A percentile compares a stretch with the other conserved stretches of the same genome.
phyloP scores from a whole-genome alignment of 495 filamentous ascomycete genomes.

The Daldinia vernicosa region DNA sequence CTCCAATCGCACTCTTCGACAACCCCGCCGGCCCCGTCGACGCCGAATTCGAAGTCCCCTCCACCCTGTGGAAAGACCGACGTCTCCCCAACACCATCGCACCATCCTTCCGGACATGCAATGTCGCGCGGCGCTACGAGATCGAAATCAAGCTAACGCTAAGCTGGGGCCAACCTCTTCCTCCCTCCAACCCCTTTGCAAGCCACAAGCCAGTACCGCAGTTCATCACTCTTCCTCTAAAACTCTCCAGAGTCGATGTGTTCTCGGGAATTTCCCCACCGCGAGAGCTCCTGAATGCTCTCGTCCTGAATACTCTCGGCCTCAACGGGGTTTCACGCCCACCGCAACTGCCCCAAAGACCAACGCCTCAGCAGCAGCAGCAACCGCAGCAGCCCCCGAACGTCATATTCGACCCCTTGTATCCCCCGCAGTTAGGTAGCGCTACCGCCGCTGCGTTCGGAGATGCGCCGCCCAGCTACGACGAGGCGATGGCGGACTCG shows the following conservation, averaged over 20 bases:
- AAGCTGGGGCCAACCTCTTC: slow-evolving; percentile 55
- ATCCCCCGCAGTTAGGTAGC: slow-evolving; percentile 56
- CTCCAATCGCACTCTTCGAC: slow-evolving; percentile 67
- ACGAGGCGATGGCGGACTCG: slow-evolving; percentile 88
- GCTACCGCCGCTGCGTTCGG: slow-evolving; percentile 57
- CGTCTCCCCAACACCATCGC: slow-evolving; percentile 83
- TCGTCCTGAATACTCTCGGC: slow-evolving; percentile 66
- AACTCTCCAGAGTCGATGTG: slow-evolving; percentile 75
- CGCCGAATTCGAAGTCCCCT: slow-evolving; percentile 72
- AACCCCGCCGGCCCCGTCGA: slow-evolving; percentile 65
- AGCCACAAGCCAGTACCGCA: slow-evolving; percentile 56
- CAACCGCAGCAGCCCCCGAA: slow-evolving; percentile 26
- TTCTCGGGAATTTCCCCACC: slow-evolving; percentile 94
- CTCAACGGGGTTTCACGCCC: slow-evolving; percentile 15
- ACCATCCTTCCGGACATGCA: slow-evolving; percentile 88
- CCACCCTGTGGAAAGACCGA: slow-evolving; percentile 71
- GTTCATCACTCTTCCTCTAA: slow-evolving; percentile 75
- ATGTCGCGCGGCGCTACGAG: slow-evolving; percentile 81
- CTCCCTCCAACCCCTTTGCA: slow-evolving; percentile 6
- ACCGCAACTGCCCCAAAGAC: slow-evolving; percentile 11
- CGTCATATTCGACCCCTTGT: slow-evolving; percentile 46
- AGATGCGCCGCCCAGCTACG: slow-evolving; percentile 81
- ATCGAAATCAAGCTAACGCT: slow-evolving; percentile 84
- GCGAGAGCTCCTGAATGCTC: slow-evolving; percentile 70
- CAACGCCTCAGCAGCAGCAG: slow-evolving; percentile 21